Base-by-base conservation (phyloP, 2,329 filamentous ascomycete genomes). In the Podosphaera xanthii region DNA sequence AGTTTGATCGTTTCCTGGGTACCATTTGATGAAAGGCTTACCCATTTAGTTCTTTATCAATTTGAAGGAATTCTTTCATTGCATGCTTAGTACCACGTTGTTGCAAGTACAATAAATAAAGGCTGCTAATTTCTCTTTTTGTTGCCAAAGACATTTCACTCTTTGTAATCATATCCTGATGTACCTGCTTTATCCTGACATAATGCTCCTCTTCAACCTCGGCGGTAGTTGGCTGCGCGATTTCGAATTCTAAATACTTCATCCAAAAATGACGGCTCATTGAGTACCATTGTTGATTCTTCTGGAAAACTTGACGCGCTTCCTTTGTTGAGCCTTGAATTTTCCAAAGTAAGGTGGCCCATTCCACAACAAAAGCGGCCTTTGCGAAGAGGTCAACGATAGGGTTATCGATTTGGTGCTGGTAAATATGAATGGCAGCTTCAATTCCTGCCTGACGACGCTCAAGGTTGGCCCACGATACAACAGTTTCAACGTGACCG, bases 231-330 rank as follows among this genome's bases (percentile, higher is more conserved):
- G 87, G 84, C 70, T 95, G 90, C 60, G 86, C 82, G 56, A 94
- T 75, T 73, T 98, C 92, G 67, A 98, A 95, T 60, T 84, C 76
- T 59, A 97, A 78, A 76, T 89, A 97, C 67, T 81, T 86, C 65
- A 82, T 77, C 91, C 92, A 98, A 75, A 97, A 97, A 50, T 86
- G 76, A 40, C 82, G 80, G 70, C 89, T 95, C 68, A 92, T 87
- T 1, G 83, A 77, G 69, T 94, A 95, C 76, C 82, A 87, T 68
- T 89, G 82, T 59, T 86, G 77, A 65, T 95, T 91, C 71, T 84
- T 85, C 62, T 82, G 74, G 73, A 91, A 97, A 0, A 95, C 80
- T 58, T 84, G 80, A 35, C 92, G 85, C 46, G 90, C 90, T 66
- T 91, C 87, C 8, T 87, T 83, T 0, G 81, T 75, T 0, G 83